phyloP scores from a whole-genome alignment of 441 rosid species.

The Lepidium campestre region DNA sequence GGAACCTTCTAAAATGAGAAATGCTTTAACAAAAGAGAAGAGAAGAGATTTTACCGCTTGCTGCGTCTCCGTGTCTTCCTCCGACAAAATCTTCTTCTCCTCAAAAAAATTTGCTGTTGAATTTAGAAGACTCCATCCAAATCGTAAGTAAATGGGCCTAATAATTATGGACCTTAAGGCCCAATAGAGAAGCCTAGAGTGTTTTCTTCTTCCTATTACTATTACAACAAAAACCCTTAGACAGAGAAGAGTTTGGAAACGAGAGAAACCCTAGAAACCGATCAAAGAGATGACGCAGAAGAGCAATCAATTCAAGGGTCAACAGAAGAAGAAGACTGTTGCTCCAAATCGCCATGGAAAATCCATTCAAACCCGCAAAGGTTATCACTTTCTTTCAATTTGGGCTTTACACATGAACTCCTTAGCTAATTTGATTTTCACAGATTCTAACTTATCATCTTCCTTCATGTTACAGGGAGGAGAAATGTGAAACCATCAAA shows the following conservation, averaged over 20 bases:
- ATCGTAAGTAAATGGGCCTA: background rate
- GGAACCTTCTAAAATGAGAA: slow-evolving; percentile 7
- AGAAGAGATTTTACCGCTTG: slow-evolving; percentile 13
- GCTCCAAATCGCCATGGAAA: slow-evolving; percentile 85
- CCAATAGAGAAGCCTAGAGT: background rate
- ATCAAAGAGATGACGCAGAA: slow-evolving; percentile 81
- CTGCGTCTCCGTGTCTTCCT: slow-evolving; percentile 1
- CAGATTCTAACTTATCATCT: background rate
- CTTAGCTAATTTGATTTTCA: background rate
- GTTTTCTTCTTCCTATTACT: background rate
- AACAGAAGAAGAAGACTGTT: slow-evolving; percentile 60
- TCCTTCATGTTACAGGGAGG: slow-evolving; percentile 44
- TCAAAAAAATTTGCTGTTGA: background rate
- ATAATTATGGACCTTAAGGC: background rate
- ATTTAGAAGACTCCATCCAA: background rate
- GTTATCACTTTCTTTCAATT: slow-evolving; percentile 15
- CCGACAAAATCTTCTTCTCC: background rate
- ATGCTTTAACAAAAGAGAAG: background rate
- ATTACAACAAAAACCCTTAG: background rate
- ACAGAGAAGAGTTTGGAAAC: background rate
- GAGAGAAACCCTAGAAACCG: slow-evolving; percentile 20
- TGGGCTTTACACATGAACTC: background rate
- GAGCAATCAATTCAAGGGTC: slow-evolving; percentile 70
- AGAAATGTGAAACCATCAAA: slow-evolving; percentile 69
- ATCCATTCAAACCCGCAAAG: slow-evolving; percentile 49